Percentiles rank a stretch among this genome's conserved stretches.
Evolutionary conservation across 2,329 filamentous ascomycete species (phyloP).

Genomic region (Epichloe amarillans): DNA sequence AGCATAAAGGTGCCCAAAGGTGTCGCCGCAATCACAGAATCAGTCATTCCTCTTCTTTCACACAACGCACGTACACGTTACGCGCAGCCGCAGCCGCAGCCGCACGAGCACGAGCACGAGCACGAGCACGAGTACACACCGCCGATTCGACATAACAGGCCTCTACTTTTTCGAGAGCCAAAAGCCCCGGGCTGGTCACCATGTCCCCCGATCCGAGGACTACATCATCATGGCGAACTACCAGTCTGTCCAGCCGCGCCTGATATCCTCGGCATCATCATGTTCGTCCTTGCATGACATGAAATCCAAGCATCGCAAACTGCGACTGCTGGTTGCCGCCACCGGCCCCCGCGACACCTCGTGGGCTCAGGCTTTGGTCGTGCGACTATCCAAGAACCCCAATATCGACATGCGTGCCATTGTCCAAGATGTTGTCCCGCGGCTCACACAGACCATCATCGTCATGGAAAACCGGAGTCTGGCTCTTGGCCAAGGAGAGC

Average conservation of each 20-base stretch:
- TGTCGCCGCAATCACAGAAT: not conserved
- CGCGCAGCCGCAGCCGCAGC: too few relatives aligned
- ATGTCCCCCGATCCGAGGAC: constrained; percentile 16
- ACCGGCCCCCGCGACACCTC: constrained; percentile 52
- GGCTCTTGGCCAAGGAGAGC: constrained; percentile 17
- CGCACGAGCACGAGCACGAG: not conserved
- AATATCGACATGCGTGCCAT: constrained; percentile 49
- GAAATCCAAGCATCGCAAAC: constrained; percentile 27
- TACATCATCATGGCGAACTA: constrained; percentile 20
- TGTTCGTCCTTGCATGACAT: constrained; percentile 25
- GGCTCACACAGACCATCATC: constrained; percentile 49
- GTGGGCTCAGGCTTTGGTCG: constrained; percentile 51
- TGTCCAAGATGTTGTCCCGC: constrained; percentile 50
- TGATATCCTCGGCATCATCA: constrained; percentile 19
- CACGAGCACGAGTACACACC: not conserved
- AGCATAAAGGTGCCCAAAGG: not conserved
- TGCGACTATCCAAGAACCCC: constrained; percentile 51
- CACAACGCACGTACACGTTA: too few relatives aligned
- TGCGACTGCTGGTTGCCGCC: constrained; percentile 51
- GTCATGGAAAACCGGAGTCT: constrained; percentile 42
- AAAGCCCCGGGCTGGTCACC: constrained; percentile 5
- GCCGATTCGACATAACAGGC: not conserved
- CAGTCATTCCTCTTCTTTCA: not conserved
- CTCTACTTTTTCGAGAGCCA: not conserved
- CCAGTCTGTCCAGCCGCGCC: constrained; percentile 18